Evolutionary conservation across 2,329 filamentous ascomycete species (phyloP).

Genomic region (Endothia cerciana): DNA sequence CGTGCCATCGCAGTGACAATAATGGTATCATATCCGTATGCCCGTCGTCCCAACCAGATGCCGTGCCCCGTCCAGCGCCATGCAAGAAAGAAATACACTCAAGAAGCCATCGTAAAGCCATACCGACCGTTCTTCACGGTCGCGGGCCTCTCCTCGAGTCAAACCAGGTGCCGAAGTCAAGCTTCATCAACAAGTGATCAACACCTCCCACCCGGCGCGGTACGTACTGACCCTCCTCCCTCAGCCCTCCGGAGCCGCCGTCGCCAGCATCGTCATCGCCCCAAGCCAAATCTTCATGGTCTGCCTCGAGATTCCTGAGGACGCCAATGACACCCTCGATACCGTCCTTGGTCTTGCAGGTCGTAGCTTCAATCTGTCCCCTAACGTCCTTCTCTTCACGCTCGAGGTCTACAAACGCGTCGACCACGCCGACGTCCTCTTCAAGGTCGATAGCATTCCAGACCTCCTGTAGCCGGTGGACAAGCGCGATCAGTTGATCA

Average conservation of each 20-base stretch:
- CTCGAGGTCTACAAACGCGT: conserved; percentile 71
- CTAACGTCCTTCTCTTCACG: conserved; percentile 73
- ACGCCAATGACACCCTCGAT: conserved; percentile 69
- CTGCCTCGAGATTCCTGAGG: conserved; percentile 50
- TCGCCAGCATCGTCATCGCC: conserved; percentile 40
- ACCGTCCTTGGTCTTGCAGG: conserved; percentile 66
- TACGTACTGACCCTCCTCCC: conserved; percentile 61
- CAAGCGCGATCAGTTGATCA: conserved; percentile 80
- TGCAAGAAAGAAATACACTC: conserved; percentile 4
- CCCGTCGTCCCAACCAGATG: not conserved
- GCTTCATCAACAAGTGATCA: conserved; percentile 86
- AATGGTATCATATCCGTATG: conserved; percentile 18
- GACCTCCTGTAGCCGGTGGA: conserved; percentile 74
- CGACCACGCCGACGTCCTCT: conserved; percentile 78
- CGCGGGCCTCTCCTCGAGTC: conserved; percentile 30
- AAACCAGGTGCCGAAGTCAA: conserved; percentile 72
- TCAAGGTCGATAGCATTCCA: conserved; percentile 82
- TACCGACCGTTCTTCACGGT: conserved; percentile 8
- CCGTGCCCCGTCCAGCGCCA: conserved; percentile 15
- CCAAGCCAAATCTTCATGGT: conserved; percentile 43
- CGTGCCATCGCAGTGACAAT: not conserved
- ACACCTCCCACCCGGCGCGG: conserved; percentile 78
- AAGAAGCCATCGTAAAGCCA: not conserved
- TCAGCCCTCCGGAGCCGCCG: conserved; percentile 31
- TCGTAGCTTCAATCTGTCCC: conserved; percentile 65